These are phyloP conservation scores for Cercospora sesami DNA, from an alignment of 2,329 filamentous ascomycete species.

Conservation along the genomic window DNA sequence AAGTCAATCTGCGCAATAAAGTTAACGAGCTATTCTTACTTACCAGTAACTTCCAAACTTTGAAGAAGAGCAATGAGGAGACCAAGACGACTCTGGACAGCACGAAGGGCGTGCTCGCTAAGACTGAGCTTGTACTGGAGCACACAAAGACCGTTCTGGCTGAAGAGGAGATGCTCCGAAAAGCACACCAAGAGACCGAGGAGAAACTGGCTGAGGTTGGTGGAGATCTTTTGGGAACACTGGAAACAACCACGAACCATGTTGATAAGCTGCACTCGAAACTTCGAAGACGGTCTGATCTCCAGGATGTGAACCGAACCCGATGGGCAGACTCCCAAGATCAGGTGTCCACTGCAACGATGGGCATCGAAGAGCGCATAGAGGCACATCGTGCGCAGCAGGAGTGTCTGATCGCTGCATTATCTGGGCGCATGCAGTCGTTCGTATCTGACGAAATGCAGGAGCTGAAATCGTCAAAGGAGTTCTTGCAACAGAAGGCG, in stretches of 20 bases:
- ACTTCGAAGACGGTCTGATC: conserved; percentile 77
- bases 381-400: conserved; percentile 72
- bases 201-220: conserved; percentile 72
- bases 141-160: conserved; percentile 73
- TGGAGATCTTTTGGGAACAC: conserved; percentile 71
- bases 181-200: conserved; percentile 85
- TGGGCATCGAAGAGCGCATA: conserved; percentile 72
- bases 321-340: conserved; percentile 76
- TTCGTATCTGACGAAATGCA: conserved; percentile 76
- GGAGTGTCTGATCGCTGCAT: conserved; percentile 63
- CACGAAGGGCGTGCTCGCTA: conserved; percentile 77
- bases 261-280: conserved; percentile 82
- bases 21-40: conserved; percentile 87
- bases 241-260: conserved; percentile 76
- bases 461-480: conserved; percentile 68
- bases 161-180: conserved; percentile 76
- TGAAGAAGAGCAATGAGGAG: conserved; percentile 87
- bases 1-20: conserved; percentile 86
- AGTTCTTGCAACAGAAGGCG: conserved; percentile 69
- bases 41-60: conserved; percentile 79
- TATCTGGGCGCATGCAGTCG: conserved; percentile 70
- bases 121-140: conserved; percentile 80
- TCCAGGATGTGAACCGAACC: conserved; percentile 75
- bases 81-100: conserved; percentile 71
- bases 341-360: conserved; percentile 74